Evolutionary conservation across 768 basidiomycete species (phyloP), one percentile per base, ranked within the genome.

Genomic region (Amanita subjunquillea): DNA sequence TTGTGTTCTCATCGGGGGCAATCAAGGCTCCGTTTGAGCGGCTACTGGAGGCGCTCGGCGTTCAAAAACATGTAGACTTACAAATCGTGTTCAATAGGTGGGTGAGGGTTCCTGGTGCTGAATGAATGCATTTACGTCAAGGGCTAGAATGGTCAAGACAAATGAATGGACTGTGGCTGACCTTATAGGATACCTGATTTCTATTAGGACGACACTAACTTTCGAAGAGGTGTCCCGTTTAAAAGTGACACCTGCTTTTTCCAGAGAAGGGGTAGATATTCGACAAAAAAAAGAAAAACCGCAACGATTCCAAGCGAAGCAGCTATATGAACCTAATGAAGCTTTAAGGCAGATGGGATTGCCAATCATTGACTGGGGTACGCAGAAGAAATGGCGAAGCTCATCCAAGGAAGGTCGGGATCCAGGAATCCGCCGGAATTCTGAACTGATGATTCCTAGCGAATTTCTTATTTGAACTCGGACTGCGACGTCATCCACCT

Each of bases 11-110:
- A 1, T 87, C 84, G 4, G 80, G 79, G 2, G 50, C 63, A 0
- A 70, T 93, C 57, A 91, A 87, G 62, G 85, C 83, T 0, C 66
- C 72, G 4, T 62, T 91, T 57, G 91, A 94, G 62, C 84, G 79
- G 56, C 64, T 91, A 2, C 66, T 92, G 5, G 70, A 78, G 27
- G 77, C 75, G 2, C 68, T 97, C 0, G 95, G 92, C 9, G 90
- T 97, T 9, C 79, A 91, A 15, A 90, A 83, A 62, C 92, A 94
- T 57, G 91, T 97, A 6, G 89, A 97, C 55, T 73, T 97, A 2
- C 93, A 97, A 64, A 72, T 96, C 2, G 77, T 99, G n/a, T 99
- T 99, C 62, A 80, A 86, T 50, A 76, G 93, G 84, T 88, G 50
- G 46, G 72, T 58, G 15, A 46, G 10, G 6, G 2, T 15, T 22